A percentile compares a stretch with the other conserved stretches of the same genome.
Evolutionary conservation across 768 basidiomycete species (phyloP).

Genomic region (Mycena haematopus): DNA sequence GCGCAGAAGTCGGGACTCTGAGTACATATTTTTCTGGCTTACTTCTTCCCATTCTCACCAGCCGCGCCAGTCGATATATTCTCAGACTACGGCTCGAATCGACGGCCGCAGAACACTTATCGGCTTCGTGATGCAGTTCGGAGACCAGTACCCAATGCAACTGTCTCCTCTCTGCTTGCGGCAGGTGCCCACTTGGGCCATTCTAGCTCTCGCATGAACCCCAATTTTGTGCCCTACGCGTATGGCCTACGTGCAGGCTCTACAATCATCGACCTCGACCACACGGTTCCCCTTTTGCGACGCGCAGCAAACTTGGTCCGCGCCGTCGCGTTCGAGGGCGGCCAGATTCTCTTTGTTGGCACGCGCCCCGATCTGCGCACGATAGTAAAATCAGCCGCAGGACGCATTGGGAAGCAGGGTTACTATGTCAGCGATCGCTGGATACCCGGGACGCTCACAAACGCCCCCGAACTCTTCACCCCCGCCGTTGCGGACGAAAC

Average conservation of each 20-base stretch:
- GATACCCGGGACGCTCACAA: constrained; percentile 96
- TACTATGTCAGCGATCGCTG: constrained; percentile 89
- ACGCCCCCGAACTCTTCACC: constrained; percentile 79
- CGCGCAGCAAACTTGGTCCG: constrained; percentile 90
- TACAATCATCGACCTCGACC: constrained; percentile 94
- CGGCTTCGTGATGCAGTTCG: constrained; percentile 76
- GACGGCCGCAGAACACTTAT: constrained; percentile 69
- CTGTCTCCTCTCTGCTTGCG: constrained; percentile 89
- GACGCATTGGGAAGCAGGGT: constrained; percentile 78
- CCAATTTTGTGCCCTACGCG: constrained; percentile 89
- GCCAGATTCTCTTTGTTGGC: constrained; percentile 89
- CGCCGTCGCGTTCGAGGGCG: constrained; percentile 79
- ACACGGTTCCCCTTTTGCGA: constrained; percentile 89
- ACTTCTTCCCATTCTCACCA: constrained; percentile 19
- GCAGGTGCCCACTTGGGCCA: constrained; percentile 96
- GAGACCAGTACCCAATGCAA: constrained; percentile 70
- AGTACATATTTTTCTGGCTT: constrained; percentile 44
- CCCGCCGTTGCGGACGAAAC: constrained; percentile 55
- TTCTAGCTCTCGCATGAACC: constrained; percentile 81
- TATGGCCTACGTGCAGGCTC: constrained; percentile 91
- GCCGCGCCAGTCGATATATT: constrained; percentile 61
- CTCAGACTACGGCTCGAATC: constrained; percentile 78
- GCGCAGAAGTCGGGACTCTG: constrained; percentile 60
- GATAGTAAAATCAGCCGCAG: constrained; percentile 78
- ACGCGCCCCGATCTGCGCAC: constrained; percentile 81